Conservation (phyloP, 805 yeast genomes). For the Starmerella ratchasimensis region DNA sequence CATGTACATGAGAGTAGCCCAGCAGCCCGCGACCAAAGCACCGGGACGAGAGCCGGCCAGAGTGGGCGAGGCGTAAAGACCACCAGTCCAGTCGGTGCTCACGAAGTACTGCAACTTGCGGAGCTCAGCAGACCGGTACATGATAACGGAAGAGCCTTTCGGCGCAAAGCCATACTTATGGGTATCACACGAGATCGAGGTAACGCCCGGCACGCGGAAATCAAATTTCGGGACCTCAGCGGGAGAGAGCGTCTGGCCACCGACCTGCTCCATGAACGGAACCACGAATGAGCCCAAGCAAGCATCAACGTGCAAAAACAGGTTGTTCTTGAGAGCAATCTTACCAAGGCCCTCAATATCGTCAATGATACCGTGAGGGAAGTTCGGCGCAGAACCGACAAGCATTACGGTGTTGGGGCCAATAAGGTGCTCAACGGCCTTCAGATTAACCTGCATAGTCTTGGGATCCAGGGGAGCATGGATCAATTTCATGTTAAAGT, state of each 20-base stretch:
- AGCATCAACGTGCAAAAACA: slow-evolving; percentile 91
- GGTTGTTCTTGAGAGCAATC: slow-evolving; percentile 48
- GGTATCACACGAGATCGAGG: slow-evolving; percentile 98
- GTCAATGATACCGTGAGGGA: slow-evolving; percentile 92
- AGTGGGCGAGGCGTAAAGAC: slow-evolving; percentile 91
- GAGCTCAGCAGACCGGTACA: slow-evolving; percentile 61
- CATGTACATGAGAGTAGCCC: slow-evolving; percentile 78
- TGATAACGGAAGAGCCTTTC: slow-evolving; percentile 82
- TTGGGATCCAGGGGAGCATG: slow-evolving; percentile 63
- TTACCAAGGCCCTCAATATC: slow-evolving; percentile 62
- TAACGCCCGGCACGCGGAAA: slow-evolving; percentile 76
- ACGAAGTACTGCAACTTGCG: slow-evolving; percentile 76
- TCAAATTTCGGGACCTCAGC: slow-evolving; percentile 47
- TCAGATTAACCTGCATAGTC: slow-evolving; percentile 53
- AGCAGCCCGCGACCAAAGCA: slow-evolving; percentile 92
- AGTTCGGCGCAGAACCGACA: slow-evolving; percentile 93
- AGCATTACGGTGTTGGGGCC: slow-evolving; percentile 69
- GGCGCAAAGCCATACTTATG: slow-evolving; percentile 98
- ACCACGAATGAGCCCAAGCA: slow-evolving; percentile 89
- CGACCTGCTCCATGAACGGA: slow-evolving; percentile 55
- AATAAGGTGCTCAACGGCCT: slow-evolving; percentile 48
- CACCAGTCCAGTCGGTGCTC: slow-evolving; percentile 81
- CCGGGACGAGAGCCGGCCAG: slow-evolving; percentile 96
- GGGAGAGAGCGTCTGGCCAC: slow-evolving; percentile 23
- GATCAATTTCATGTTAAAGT: slow-evolving; percentile 73